Evolutionary conservation across 1,284 basidiomycete species (phyloP).

Genomic region (Xanthoconium separans): DNA sequence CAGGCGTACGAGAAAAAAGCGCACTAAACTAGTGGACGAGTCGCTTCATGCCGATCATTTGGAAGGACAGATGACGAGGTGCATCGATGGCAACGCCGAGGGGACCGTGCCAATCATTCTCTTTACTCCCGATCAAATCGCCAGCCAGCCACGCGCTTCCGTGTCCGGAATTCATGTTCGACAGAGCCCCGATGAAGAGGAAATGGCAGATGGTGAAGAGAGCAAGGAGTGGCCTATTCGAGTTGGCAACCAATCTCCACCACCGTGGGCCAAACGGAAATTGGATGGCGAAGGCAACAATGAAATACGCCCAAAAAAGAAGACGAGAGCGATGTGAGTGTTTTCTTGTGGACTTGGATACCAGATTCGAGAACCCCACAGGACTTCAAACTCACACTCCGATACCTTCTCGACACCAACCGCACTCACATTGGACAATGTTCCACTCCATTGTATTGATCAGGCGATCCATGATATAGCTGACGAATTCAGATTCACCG

Average conservation of each 20-base stretch:
- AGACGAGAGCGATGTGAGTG: constrained; percentile 32
- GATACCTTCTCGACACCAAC: constrained; percentile 6
- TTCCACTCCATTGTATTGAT: constrained; percentile 57
- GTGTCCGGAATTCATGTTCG: constrained; percentile 21
- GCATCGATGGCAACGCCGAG: constrained; percentile 19
- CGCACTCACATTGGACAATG: constrained; percentile 2
- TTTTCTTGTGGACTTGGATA: neutral
- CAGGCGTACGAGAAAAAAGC: constrained; percentile 55
- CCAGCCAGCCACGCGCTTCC: constrained; percentile 14
- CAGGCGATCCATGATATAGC: constrained; percentile 63
- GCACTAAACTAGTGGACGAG: constrained; percentile 34
- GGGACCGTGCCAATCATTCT: constrained; percentile 26
- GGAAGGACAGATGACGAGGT: constrained; percentile 26
- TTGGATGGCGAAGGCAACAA: constrained; percentile 35
- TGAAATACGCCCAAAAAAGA: constrained; percentile 18
- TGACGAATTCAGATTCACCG: constrained; percentile 60
- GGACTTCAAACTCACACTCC: constrained; percentile 5
- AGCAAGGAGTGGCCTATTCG: constrained; percentile 62
- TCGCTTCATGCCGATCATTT: constrained; percentile 17
- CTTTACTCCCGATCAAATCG: constrained; percentile 23
- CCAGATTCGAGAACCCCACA: neutral
- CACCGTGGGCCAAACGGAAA: constrained; percentile 66
- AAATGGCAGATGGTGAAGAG: constrained; percentile 60
- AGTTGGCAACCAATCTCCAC: constrained; percentile 59
- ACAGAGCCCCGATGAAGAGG: constrained; percentile 46